phyloP scores from a whole-genome alignment of 345 rosid species.

The Limnanthes douglasii region DNA sequence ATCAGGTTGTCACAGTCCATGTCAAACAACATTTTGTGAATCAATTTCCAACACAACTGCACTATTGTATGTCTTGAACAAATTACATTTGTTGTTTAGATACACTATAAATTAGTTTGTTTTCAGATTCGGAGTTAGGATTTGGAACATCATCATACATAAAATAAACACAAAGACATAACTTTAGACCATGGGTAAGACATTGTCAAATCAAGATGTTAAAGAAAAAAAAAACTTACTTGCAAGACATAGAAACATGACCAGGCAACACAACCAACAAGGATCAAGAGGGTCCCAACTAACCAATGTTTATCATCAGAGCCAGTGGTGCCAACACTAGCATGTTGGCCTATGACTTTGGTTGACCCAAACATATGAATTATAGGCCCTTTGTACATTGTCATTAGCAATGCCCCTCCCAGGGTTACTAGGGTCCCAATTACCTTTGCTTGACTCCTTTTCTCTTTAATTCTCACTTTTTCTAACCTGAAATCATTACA shows the following conservation, averaged over 20 bases:
- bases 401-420: slow-evolving; percentile 57
- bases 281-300: slow-evolving; percentile 44
- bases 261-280: slow-evolving; percentile 59
- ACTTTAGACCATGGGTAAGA: too few relatives aligned
- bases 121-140: too few relatives aligned
- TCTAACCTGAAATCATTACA: slow-evolving; percentile 28
- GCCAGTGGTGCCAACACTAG: slow-evolving; percentile 2
- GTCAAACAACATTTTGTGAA: too few relatives aligned
- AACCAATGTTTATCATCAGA: slow-evolving; percentile 37
- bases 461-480: slow-evolving; percentile 25
- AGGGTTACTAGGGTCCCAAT: slow-evolving; percentile 43
- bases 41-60: too few relatives aligned
- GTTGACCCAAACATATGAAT: slow-evolving; percentile 24
- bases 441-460: slow-evolving; percentile 43
- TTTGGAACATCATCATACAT: too few relatives aligned
- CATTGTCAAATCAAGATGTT: too few relatives aligned
- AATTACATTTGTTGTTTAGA: too few relatives aligned
- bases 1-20: too few relatives aligned
- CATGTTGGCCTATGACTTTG: slow-evolving; percentile 7
- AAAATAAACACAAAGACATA: too few relatives aligned
- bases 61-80: too few relatives aligned
- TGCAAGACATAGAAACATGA: slow-evolving; percentile 50
- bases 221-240: slow-evolving; percentile 12
- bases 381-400: slow-evolving; percentile 56
- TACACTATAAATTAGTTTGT: too few relatives aligned